Evolutionary conservation across 2,329 filamentous ascomycete species (phyloP).

Genomic region (Elsinoe batatas): DNA sequence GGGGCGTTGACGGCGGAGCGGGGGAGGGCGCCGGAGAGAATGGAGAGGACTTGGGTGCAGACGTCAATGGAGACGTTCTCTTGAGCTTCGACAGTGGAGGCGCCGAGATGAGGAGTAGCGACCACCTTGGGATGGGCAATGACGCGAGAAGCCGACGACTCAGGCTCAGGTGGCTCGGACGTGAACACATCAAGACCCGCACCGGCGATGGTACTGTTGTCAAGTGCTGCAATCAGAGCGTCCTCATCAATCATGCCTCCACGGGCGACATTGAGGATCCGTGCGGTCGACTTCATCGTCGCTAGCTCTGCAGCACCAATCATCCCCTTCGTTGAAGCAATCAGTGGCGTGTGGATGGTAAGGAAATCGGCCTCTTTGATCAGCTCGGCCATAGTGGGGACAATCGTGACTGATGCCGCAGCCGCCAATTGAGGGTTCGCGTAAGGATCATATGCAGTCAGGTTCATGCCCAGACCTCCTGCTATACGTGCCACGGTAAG

Average conservation of each 20-base stretch:
- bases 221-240: slow-evolving; percentile 59
- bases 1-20: slow-evolving; percentile 72
- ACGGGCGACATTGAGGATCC: slow-evolving; percentile 68
- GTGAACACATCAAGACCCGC: slow-evolving; percentile 76
- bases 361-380: slow-evolving; percentile 63
- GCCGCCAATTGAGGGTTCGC: slow-evolving; percentile 62
- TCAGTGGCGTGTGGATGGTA: slow-evolving; percentile 70
- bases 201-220: slow-evolving; percentile 61
- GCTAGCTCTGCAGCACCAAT: slow-evolving; percentile 57
- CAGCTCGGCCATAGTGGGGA: slow-evolving; percentile 34
- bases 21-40: slow-evolving; percentile 62
- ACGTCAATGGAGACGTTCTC: slow-evolving; percentile 78
- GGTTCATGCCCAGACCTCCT: slow-evolving; percentile 65
- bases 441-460: slow-evolving; percentile 68
- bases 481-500: slow-evolving; percentile 72
- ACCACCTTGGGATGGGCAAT: slow-evolving; percentile 63
- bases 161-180: slow-evolving; percentile 55
- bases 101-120: slow-evolving; percentile 69
- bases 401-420: slow-evolving; percentile 49
- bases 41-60: slow-evolving; percentile 66
- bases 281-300: slow-evolving; percentile 62
- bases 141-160: slow-evolving; percentile 52
- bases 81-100: slow-evolving; percentile 71
- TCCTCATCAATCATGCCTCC: slow-evolving; percentile 73
- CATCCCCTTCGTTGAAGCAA: slow-evolving; percentile 66